phyloP scores from a whole-genome alignment of 129 eudicot species.

The Lactuca sativa region DNA sequence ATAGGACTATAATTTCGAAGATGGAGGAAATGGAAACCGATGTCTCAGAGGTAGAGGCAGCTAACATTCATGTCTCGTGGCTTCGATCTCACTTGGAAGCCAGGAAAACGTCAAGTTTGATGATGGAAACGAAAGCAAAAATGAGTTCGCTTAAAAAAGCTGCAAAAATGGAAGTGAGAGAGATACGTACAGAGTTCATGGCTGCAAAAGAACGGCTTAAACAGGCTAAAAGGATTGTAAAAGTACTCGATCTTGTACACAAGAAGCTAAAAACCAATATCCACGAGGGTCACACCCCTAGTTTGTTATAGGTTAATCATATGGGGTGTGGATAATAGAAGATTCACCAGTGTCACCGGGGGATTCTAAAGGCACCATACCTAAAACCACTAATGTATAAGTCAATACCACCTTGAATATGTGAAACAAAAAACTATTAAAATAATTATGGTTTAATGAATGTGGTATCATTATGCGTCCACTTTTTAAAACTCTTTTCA shows the following conservation, averaged over 20 bases:
- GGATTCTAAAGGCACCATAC: too few species aligned
- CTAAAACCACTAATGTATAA: too few species aligned
- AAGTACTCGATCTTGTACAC: conserved; percentile 25
- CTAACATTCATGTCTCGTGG: conserved; percentile 30
- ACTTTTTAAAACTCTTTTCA: too few species aligned
- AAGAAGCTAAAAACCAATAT: conserved; percentile 22
- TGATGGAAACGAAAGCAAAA: conserved; percentile 11
- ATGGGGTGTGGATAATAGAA: too few species aligned
- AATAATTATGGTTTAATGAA: too few species aligned
- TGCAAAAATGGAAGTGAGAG: conserved; percentile 25
- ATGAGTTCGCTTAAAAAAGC: conserved; percentile 15
- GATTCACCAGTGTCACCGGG: too few species aligned
- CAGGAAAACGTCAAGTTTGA: not conserved
- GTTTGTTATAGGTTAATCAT: too few species aligned
- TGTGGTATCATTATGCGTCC: too few species aligned
- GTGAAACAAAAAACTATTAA: too few species aligned
- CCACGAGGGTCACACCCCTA: too few species aligned
- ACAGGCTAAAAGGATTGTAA: conserved; percentile 7
- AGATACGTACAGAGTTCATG: conserved; percentile 20
- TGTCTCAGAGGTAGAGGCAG: conserved; percentile 22
- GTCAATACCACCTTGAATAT: too few species aligned
- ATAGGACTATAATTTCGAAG: not conserved
- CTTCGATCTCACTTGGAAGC: conserved; percentile 11
- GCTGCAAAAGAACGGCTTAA: conserved; percentile 20
- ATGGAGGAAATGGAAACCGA: conserved; percentile 18